Conservation (phyloP, 306 rosid genomes). For the Fragaria iinumae region DNA sequence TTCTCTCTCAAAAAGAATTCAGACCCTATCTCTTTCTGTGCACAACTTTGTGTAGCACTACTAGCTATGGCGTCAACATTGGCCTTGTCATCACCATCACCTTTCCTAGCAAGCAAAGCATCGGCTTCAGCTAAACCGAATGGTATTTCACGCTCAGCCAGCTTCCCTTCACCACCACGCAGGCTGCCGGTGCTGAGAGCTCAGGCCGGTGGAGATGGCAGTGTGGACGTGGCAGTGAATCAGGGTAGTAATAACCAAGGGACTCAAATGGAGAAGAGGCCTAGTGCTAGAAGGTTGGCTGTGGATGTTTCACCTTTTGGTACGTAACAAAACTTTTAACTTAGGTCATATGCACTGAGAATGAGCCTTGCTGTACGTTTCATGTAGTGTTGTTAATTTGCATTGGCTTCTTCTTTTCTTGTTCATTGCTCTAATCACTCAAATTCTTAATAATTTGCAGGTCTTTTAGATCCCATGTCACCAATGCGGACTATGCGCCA, state of each 20-base stretch:
- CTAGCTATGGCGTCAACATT: conserved; percentile 53
- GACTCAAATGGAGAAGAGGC: too few relatives aligned
- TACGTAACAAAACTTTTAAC: conserved; percentile 12
- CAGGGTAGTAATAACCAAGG: neutral
- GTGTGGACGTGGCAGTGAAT: too few relatives aligned
- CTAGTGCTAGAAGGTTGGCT: neutral
- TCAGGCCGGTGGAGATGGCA: conserved; percentile 27
- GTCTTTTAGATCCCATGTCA: conserved; percentile 66
- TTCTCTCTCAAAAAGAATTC: neutral
- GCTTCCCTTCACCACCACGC: conserved; percentile 29
- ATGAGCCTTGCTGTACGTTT: too few relatives aligned
- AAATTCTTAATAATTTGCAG: conserved; percentile 20
- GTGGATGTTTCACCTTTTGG: conserved; percentile 63
- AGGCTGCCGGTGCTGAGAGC: conserved; percentile 40
- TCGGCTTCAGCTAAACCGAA: conserved; percentile 2
- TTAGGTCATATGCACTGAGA: too few relatives aligned
- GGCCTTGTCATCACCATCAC: conserved; percentile 38
- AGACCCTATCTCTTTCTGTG: neutral
- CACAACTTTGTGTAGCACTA: neutral
- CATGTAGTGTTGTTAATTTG: too few relatives aligned
- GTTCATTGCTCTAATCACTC: neutral
- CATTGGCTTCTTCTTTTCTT: too few relatives aligned
- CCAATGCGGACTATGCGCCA: conserved; percentile 82
- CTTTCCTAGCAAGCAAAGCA: conserved; percentile 35
- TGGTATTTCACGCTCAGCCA: conserved; percentile 18